These are phyloP conservation scores for Hawksworthiomyces lignivorus DNA, from an alignment of 2,329 filamentous ascomycete genomes.

Conservation along the genomic window DNA sequence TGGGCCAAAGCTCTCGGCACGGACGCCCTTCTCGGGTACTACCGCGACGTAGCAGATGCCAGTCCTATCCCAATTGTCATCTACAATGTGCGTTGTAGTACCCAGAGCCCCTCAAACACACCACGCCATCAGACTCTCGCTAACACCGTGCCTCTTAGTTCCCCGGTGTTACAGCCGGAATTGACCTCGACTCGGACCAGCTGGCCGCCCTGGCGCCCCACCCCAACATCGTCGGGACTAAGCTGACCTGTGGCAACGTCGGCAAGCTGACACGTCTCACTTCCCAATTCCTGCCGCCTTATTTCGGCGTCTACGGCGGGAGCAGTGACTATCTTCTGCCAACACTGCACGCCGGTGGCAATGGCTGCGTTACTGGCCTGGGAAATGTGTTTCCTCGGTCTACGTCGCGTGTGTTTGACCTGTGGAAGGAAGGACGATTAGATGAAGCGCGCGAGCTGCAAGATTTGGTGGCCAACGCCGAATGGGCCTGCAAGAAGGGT, in stretches of 20 bases:
- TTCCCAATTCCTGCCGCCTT: slow-evolving; percentile 16
- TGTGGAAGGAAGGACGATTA: slow-evolving; percentile 30
- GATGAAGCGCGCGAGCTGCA: slow-evolving; percentile 33
- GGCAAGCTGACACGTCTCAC: slow-evolving; percentile 36
- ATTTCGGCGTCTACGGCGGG: slow-evolving; percentile 36
- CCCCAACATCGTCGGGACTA: slow-evolving; percentile 43
- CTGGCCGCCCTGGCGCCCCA: slow-evolving; percentile 42
- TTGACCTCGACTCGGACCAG: slow-evolving; percentile 50
- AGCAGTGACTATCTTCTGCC: slow-evolving; percentile 36
- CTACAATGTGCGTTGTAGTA: no score
- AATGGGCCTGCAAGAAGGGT: slow-evolving; percentile 45
- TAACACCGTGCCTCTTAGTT: no score
- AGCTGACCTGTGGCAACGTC: slow-evolving; percentile 44
- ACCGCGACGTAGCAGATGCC: slow-evolving; percentile 28
- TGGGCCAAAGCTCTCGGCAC: slow-evolving; percentile 28
- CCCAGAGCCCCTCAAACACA: no score
- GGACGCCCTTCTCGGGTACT: slow-evolving; percentile 27
- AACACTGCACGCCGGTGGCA: slow-evolving; percentile 30
- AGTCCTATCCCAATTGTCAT: no score
- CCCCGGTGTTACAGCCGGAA: slow-evolving; percentile 46
- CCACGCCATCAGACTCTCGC: no score
- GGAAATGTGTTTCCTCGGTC: slow-evolving; percentile 39
- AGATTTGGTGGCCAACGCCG: slow-evolving; percentile 35
- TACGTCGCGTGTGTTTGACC: slow-evolving; percentile 31
- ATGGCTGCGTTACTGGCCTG: slow-evolving; percentile 37